phyloP scores from a whole-genome alignment of 2,329 filamentous ascomycete species.

The Botrytis medusae region DNA sequence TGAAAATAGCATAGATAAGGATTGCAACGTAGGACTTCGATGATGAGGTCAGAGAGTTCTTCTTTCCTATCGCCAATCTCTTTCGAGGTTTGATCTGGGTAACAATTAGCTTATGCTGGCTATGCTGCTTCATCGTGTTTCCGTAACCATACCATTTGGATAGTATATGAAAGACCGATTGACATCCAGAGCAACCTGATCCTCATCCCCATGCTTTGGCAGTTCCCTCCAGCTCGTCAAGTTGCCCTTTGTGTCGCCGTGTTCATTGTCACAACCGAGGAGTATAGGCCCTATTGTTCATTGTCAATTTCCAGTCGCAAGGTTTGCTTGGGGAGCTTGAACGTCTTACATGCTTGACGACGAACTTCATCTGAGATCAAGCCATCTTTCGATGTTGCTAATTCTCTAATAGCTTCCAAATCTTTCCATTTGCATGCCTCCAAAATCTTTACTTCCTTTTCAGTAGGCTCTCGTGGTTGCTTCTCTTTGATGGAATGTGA shows the following conservation, averaged over 20 bases:
- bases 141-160: conserved; percentile 63
- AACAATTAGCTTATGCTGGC: conserved; percentile 32
- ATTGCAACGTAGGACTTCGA: conserved; percentile 73
- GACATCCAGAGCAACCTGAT: conserved; percentile 89
- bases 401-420: conserved; percentile 52
- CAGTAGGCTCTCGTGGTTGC: conserved; percentile 21
- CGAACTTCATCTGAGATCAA: conserved; percentile 68
- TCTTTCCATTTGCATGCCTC: conserved; percentile 61
- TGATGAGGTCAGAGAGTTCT: conserved; percentile 78
- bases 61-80: conserved; percentile 70
- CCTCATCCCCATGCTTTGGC: conserved; percentile 79
- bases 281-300: conserved; percentile 59
- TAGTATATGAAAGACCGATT: conserved; percentile 98
- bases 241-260: conserved; percentile 31
- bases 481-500: background rate
- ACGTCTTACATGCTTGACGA: conserved; percentile 70
- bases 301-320: conserved; percentile 26
- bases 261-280: conserved; percentile 45
- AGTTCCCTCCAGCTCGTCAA: conserved; percentile 48
- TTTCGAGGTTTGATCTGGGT: conserved; percentile 64
- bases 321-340: background rate
- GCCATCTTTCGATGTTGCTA: conserved; percentile 66
- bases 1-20: conserved; percentile 94
- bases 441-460: conserved; percentile 51
- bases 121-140: conserved; percentile 10